These are phyloP conservation scores for Bombardia bombarda DNA, from an alignment of 495 filamentous ascomycete species.

Conservation along the genomic window DNA sequence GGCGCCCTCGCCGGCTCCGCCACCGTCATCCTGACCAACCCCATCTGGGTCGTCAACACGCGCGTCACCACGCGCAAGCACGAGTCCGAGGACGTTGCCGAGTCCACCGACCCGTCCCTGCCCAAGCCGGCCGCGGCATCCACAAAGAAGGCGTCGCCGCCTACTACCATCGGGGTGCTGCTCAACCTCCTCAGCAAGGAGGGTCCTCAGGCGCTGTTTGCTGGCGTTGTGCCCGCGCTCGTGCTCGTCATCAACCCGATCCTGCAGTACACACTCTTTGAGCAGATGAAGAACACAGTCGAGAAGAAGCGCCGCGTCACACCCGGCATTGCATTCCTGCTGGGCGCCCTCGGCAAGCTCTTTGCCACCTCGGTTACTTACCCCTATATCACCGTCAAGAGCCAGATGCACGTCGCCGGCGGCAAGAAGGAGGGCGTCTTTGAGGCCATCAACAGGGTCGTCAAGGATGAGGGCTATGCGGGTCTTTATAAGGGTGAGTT, in stretches of 20 bases:
- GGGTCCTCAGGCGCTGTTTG: slow-evolving; percentile 75
- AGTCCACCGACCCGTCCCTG: slow-evolving; percentile 42
- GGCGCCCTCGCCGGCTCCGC: slow-evolving; percentile 92
- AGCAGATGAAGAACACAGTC: slow-evolving; percentile 74
- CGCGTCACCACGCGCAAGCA: slow-evolving; percentile 87
- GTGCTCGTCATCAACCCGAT: slow-evolving; percentile 97
- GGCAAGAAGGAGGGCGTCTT: slow-evolving; percentile 59
- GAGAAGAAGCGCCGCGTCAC: slow-evolving; percentile 54
- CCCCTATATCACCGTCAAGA: slow-evolving; percentile 97
- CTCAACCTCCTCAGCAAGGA: slow-evolving; percentile 69
- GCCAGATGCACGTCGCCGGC: slow-evolving; percentile 83
- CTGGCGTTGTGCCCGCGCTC: slow-evolving; percentile 86
- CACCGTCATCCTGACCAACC: slow-evolving; percentile 92
- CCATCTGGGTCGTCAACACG: slow-evolving; percentile 98
- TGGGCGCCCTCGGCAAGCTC: slow-evolving; percentile 91
- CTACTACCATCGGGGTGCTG: slow-evolving; percentile 77
- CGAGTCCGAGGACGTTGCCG: slow-evolving; percentile 30
- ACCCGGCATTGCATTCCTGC: slow-evolving; percentile 77
- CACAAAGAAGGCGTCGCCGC: slow-evolving; percentile 44
- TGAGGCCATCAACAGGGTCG: slow-evolving; percentile 64
- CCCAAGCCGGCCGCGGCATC: slow-evolving; percentile 18
- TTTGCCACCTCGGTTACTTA: slow-evolving; percentile 91
- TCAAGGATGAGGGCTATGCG: slow-evolving; percentile 78
- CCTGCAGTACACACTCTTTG: slow-evolving; percentile 96
- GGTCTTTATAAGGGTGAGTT: slow-evolving; percentile 85